Base-by-base conservation (phyloP, 2,329 filamentous ascomycete genomes). In the Ilyonectria mors-panacis region DNA sequence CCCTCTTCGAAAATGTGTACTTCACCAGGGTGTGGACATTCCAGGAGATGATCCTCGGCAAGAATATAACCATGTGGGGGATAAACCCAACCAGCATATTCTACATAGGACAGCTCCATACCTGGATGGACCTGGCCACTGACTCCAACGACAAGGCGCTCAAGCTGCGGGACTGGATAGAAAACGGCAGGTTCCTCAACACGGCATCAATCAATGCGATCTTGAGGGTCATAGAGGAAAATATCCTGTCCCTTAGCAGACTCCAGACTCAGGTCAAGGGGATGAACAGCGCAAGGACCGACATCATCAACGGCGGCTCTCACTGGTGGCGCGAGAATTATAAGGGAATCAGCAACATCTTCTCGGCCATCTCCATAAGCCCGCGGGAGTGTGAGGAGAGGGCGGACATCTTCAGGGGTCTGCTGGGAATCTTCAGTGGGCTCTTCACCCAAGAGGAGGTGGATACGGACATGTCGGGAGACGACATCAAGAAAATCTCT, bases 301-400 rank as follows among this genome's bases (percentile, higher is more conserved):
- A 64, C 54, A 59, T 64, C 61, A 76, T 79, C 30, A 76, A 71
- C 51, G 77, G 78, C 8, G 77, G 78, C 3, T 71, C 72, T n/a
- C 33, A 33, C 5, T 80, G 77, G 78, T 79, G 78, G 78, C 53
- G 57, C n/a, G 73, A 77, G 21, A 80, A 79, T 50, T 65, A 73
- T 61, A 72, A 70, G 47, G 78, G 78, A 1, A 66, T 79, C 10
- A 73, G 75, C 62, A 79, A 79, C 54, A 72, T 80, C 8, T 80
- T 80, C 63, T 79, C 78, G 1, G 78, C 77, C 45, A 70, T 79
- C 28, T 78, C 78, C 3, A 71, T 78, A 10, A 65, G 15, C 9
- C 71, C 73, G 15, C 67, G 78, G 8, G 53, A 69, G 56, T 77
- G 74, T 51, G 13, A 39, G 35, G 7, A 26, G 6, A 61, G 15